Conservation (phyloP, 2,329 filamentous ascomycete genomes). For the Chrysoporthe austroafricana region DNA sequence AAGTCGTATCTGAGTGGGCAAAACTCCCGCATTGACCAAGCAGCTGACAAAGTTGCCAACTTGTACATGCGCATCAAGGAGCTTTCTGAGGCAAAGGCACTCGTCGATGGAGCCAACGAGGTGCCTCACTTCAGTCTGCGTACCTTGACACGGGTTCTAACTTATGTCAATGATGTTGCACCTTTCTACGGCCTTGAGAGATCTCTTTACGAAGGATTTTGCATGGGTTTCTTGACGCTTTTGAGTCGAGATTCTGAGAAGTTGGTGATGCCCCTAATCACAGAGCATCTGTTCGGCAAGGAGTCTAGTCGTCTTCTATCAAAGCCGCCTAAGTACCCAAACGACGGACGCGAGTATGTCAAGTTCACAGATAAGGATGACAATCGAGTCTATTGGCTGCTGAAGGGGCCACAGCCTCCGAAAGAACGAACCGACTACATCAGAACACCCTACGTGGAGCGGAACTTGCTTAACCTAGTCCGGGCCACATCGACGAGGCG, state of each 20-base stretch:
- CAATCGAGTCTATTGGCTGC: conserved; percentile 85
- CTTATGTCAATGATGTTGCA: conserved; percentile 84
- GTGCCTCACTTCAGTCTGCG: conserved; percentile 96
- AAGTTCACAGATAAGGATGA: conserved; percentile 70
- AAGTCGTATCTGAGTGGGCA: conserved; percentile 81
- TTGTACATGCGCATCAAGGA: conserved; percentile 88
- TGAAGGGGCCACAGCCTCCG: conserved; percentile 69
- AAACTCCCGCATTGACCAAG: conserved; percentile 71
- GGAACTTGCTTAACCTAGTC: conserved; percentile 92
- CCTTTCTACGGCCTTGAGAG: conserved; percentile 83
- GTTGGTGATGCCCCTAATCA: conserved; percentile 77
- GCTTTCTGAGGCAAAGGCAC: conserved; percentile 76
- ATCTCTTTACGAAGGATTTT: conserved; percentile 91
- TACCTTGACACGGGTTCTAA: conserved; percentile 86
- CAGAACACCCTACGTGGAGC: conserved; percentile 91
- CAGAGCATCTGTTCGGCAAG: conserved; percentile 76
- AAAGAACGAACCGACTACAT: conserved; percentile 89
- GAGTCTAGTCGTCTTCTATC: conserved; percentile 71
- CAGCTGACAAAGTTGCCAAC: conserved; percentile 78
- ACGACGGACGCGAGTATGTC: conserved; percentile 77
- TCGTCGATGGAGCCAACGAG: conserved; percentile 95
- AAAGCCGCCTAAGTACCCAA: conserved; percentile 76
- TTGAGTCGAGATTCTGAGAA: conserved; percentile 81
- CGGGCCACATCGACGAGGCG: conserved; percentile 88
- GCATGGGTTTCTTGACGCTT: conserved; percentile 95